These are phyloP conservation scores for Phialophora macrospora DNA, from an alignment of 2,329 filamentous ascomycete genomes.

Conservation along the genomic window DNA sequence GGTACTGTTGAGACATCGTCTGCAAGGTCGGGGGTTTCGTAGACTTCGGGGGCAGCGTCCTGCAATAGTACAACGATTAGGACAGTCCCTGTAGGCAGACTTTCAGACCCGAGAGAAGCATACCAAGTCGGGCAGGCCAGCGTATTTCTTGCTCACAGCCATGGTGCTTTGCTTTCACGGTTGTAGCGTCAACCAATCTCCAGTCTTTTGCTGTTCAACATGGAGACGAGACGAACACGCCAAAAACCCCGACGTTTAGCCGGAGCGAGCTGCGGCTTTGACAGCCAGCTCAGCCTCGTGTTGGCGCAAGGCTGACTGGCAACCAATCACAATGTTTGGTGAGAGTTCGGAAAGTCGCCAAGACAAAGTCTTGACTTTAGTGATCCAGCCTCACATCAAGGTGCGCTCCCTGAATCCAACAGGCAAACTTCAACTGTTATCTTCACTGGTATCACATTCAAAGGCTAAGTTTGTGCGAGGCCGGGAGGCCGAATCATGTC, in stretches of 20 bases:
- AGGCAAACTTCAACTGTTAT: too few species aligned
- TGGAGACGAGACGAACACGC: background rate
- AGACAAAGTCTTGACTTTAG: too few species aligned
- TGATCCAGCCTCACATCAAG: too few species aligned
- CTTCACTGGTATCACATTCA: too few species aligned
- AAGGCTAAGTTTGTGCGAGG: too few species aligned
- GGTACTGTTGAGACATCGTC: slow-evolving; percentile 86
- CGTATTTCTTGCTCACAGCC: slow-evolving; percentile 81
- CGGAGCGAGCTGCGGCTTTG: background rate
- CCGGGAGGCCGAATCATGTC: too few species aligned
- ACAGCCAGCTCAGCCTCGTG: background rate
- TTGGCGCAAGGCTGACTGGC: too few species aligned
- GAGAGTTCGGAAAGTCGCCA: too few species aligned
- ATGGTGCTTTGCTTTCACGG: slow-evolving; percentile 50
- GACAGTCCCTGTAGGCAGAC: background rate
- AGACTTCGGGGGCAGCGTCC: slow-evolving; percentile 93
- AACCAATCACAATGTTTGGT: too few species aligned
- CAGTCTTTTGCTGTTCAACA: background rate
- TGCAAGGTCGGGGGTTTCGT: slow-evolving; percentile 91
- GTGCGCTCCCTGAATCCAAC: too few species aligned
- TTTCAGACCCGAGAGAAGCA: slow-evolving; percentile 25
- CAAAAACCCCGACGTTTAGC: background rate
- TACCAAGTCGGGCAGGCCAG: slow-evolving; percentile 78
- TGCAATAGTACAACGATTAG: slow-evolving; percentile 47
- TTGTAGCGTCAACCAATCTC: background rate